Base-by-base conservation (phyloP, 2,329 filamentous ascomycete genomes). In the Raffaelea arxii region DNA sequence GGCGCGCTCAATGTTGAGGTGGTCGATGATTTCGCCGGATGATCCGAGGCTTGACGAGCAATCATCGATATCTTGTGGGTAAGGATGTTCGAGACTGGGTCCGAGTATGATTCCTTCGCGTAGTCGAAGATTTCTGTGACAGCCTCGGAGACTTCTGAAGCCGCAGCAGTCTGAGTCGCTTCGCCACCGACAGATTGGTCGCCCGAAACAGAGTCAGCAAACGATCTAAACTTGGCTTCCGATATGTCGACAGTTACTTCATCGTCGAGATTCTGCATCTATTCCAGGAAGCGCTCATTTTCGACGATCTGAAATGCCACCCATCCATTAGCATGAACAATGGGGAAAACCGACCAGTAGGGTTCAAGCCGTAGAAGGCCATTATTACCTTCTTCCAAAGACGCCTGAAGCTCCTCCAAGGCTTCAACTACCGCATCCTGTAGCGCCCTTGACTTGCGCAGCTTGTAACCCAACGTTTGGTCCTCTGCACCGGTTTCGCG, bases 401-500 rank as follows among this genome's bases (percentile, higher is more conserved):
- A 50, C 6, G n/a, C 11, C 36, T 52, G 47, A 2, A 50, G 42
- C n/a, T 39, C 48, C 3, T 47, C 36, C 2, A 53, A 41, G 0
- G 44, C 32, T 4, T 51, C 47, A 0, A 47, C 32, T 11, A 51
- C 51, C 1, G 41, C 50, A 4, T 51, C 44, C 4, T 44, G 49
- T 6, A 51, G 41, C 2, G 49, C 51, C 11, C 41, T 47, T 16
- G 49, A 49, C 4, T 50, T 50, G 25, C 51, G 51, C 21, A 53
- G 44, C 21, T 43, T 51, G 47, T 48, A 47, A 18, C 51, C 51
- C 19, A 53, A 18, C 4, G 47, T 49, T 11, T 51, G 47, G 44
- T 50, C 39, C 4, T 48, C 43, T 11, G 51, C 51, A 14, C 51
- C 51, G 1, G 47, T 50, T 23, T 53, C 51, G 19, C 49, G 44